Evolutionary conservation across 495 filamentous ascomycete genomes (phyloP).

Genomic region (Astrocystis sublimbata): DNA sequence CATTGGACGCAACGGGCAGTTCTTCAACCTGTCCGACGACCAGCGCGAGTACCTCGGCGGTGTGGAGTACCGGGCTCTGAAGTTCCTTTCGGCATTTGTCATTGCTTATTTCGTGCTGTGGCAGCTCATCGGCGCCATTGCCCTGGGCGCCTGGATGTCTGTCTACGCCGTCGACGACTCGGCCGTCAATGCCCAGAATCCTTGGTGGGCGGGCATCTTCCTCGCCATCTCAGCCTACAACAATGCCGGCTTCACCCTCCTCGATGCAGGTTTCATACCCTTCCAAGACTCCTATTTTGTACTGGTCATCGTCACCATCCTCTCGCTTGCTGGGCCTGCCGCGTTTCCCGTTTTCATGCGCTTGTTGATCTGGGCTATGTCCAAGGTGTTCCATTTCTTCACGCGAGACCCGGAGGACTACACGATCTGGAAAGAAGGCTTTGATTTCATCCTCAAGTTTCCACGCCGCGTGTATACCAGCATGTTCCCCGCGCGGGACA

Average conservation of each 20-base stretch:
- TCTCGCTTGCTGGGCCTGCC: slow-evolving; percentile 78
- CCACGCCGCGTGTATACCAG: slow-evolving; percentile 74
- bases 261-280: slow-evolving; percentile 71
- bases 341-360: slow-evolving; percentile 67
- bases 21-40: slow-evolving; percentile 60
- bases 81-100: slow-evolving; percentile 64
- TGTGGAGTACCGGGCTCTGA: slow-evolving; percentile 68
- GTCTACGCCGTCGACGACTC: slow-evolving; percentile 54
- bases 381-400: slow-evolving; percentile 35
- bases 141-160: slow-evolving; percentile 66
- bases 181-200: slow-evolving; percentile 57
- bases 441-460: slow-evolving; percentile 70
- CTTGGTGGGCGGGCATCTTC: slow-evolving; percentile 62
- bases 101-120: slow-evolving; percentile 66
- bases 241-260: slow-evolving; percentile 76
- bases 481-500: slow-evolving; percentile 68
- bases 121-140: slow-evolving; percentile 64
- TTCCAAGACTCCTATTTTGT: slow-evolving; percentile 63
- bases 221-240: slow-evolving; percentile 70
- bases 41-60: slow-evolving; percentile 69
- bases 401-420: slow-evolving; percentile 36
- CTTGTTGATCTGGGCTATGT: slow-evolving; percentile 65
- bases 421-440: slow-evolving; percentile 48
- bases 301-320: slow-evolving; percentile 65
- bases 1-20: slow-evolving; percentile 67